phyloP scores from a whole-genome alignment of 306 rosid genomes.

The Vicia villosa region DNA sequence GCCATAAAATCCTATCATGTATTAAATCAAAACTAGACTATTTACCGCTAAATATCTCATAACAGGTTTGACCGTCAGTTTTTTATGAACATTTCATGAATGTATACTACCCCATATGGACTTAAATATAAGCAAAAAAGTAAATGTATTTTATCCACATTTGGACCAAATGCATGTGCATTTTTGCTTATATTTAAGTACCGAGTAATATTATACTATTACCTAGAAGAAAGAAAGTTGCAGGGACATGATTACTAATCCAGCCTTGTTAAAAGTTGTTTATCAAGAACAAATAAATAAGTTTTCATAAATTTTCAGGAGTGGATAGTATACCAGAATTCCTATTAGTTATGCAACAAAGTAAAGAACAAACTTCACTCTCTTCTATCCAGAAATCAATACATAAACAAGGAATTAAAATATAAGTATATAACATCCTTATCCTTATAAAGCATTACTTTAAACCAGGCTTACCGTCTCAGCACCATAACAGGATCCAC shows the following conservation, averaged over 20 bases:
- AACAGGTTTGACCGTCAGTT: background rate
- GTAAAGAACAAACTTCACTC: constrained; percentile 12
- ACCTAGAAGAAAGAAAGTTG: background rate
- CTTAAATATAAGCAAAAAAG: too few relatives aligned
- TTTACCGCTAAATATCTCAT: background rate
- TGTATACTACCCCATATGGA: background rate
- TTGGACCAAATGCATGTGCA: too few relatives aligned
- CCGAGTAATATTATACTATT: background rate
- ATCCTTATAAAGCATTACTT: constrained; percentile 31
- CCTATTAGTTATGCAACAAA: background rate
- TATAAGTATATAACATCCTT: background rate
- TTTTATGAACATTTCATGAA: constrained; percentile 19
- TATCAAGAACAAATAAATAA: constrained; percentile 12
- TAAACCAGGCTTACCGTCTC: constrained; percentile 66
- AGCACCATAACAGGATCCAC: constrained; percentile 96
- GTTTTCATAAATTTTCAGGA: background rate
- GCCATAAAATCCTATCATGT: constrained; percentile 3
- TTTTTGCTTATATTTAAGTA: too few relatives aligned
- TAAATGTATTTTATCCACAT: too few relatives aligned
- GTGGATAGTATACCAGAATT: constrained; percentile 3
- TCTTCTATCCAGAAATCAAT: constrained; percentile 11
- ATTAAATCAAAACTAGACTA: background rate
- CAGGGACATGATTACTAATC: constrained; percentile 21
- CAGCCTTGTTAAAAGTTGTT: constrained; percentile 12
- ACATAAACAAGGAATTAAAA: constrained; percentile 10